Percentiles rank a stretch among this genome's conserved stretches.
Conservation (phyloP, 176 grass and related monocot genomes). For the Aegilops tauschii region DNA sequence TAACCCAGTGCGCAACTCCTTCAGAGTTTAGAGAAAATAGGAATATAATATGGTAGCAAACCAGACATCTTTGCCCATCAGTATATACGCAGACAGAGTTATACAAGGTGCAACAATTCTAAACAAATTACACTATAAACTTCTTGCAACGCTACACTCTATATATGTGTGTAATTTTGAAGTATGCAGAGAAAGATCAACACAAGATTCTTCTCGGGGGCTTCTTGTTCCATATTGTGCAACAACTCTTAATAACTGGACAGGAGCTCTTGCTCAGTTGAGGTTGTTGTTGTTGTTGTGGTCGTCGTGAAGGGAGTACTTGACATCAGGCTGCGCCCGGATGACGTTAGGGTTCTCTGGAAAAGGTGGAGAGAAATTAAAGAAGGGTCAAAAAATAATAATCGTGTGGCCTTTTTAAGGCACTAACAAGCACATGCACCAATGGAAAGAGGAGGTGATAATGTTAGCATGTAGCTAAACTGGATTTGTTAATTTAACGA, state of each 20-base stretch:
- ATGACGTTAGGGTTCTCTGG: constrained; percentile 32
- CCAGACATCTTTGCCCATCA: neutral
- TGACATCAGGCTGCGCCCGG: constrained; percentile 35
- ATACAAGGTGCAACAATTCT: neutral
- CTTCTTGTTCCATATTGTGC: no score
- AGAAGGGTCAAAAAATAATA: neutral
- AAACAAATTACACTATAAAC: neutral
- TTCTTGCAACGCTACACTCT: neutral
- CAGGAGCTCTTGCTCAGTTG: neutral
- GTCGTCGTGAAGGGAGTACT: constrained; percentile 17
- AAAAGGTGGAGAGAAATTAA: neutral
- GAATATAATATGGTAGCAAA: neutral
- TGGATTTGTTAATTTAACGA: neutral
- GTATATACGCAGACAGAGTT: neutral
- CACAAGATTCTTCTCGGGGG: neutral
- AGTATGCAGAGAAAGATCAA: neutral
- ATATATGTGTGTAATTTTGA: neutral
- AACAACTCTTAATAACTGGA: no score
- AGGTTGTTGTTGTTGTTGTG: neutral
- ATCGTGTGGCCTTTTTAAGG: neutral
- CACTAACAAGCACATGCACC: neutral
- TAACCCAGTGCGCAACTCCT: neutral
- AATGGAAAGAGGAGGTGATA: neutral
- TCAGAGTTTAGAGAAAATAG: no score
- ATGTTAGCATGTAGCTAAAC: neutral